phyloP scores from a whole-genome alignment of 2,329 filamentous ascomycete species.

The Xylariaceae sp. region DNA sequence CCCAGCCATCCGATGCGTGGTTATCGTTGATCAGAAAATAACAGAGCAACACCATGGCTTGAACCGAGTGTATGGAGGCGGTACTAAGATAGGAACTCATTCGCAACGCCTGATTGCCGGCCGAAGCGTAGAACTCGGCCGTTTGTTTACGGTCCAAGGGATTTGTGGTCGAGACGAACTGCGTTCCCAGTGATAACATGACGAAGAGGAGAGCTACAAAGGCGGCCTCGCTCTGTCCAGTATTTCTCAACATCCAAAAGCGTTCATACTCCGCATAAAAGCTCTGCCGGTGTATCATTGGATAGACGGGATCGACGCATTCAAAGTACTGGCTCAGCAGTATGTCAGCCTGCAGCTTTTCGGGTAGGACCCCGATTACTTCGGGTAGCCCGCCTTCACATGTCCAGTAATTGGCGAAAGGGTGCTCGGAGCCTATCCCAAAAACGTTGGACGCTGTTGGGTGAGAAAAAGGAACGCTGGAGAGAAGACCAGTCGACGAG shows the following conservation, averaged over 20 bases:
- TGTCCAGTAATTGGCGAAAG: constrained; percentile 82
- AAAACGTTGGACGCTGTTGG: constrained; percentile 73
- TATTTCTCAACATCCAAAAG: constrained; percentile 62
- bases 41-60: constrained; percentile 76
- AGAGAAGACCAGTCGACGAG: constrained; percentile 59
- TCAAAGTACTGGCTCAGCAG: constrained; percentile 62
- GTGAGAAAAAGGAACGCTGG: constrained; percentile 67
- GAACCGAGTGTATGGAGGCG: constrained; percentile 67
- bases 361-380: constrained; percentile 70
- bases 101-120: constrained; percentile 71
- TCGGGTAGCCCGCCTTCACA: constrained; percentile 70
- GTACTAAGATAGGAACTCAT: constrained; percentile 73
- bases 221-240: constrained; percentile 63
- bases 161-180: constrained; percentile 62
- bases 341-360: constrained; percentile 71
- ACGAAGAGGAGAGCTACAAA: constrained; percentile 71
- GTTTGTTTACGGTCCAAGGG: constrained; percentile 65
- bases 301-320: constrained; percentile 74
- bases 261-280: constrained; percentile 76
- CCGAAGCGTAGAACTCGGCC: constrained; percentile 77
- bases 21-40: constrained; percentile 87
- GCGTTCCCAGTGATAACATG: constrained; percentile 73
- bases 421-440: constrained; percentile 73
- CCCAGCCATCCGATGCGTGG: constrained; percentile 77
- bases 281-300: constrained; percentile 70